These are phyloP conservation scores for Aspergillus niger DNA, from an alignment of 2,329 filamentous ascomycete genomes.

Conservation along the genomic window DNA sequence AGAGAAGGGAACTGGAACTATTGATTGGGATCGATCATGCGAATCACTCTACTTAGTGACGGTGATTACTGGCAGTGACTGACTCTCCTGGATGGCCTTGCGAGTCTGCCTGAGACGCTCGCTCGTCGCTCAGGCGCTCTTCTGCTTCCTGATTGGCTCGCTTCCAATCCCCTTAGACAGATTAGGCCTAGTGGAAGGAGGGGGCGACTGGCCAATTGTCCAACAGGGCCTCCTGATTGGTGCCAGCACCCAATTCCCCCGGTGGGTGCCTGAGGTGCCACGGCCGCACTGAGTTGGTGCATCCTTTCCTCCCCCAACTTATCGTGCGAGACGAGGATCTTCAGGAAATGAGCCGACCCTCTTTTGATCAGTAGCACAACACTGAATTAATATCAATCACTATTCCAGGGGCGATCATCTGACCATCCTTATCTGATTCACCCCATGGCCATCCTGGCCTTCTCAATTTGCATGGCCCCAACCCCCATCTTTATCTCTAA, in stretches of 20 bases:
- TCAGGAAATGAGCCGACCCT: constrained; percentile 4
- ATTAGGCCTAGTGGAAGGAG: background rate
- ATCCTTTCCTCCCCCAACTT: too few species aligned
- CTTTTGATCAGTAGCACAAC: background rate
- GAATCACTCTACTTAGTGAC: background rate
- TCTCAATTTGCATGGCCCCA: background rate
- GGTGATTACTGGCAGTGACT: too few species aligned
- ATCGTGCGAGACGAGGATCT: background rate
- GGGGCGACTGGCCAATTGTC: constrained; percentile 6
- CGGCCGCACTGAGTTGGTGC: too few species aligned
- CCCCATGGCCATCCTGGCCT: background rate
- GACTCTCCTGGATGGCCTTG: too few species aligned
- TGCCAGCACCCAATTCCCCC: constrained; percentile 1
- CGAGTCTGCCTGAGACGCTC: constrained; percentile 15
- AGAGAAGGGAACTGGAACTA: background rate
- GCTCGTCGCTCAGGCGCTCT: constrained; percentile 6
- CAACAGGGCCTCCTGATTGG: constrained; percentile 2
- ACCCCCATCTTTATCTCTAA: background rate
- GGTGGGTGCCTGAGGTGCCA: background rate
- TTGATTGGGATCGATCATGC: background rate
- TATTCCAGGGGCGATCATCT: background rate
- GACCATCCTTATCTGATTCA: background rate
- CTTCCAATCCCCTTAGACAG: constrained; percentile 7
- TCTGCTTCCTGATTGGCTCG: constrained; percentile 16
- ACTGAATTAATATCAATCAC: background rate